Conservation (phyloP, 257 asterid genomes). For the Henckelia pumila region DNA sequence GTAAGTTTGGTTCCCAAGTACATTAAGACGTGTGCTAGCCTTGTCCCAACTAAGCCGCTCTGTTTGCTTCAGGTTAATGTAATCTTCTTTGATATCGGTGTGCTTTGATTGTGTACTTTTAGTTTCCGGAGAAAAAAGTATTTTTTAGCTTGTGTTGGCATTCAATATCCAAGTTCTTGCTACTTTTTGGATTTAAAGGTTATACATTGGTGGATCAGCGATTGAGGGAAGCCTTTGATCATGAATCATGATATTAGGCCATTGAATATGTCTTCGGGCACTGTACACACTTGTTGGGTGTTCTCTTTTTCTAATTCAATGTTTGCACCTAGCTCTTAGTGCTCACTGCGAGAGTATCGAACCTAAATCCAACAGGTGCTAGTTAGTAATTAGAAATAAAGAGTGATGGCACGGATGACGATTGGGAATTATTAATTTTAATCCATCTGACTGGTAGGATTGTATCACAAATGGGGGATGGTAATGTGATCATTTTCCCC, state of each 20-base stretch:
- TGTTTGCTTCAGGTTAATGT: background rate
- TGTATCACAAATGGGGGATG: too few species aligned
- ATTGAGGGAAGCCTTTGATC: background rate
- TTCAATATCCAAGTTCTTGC: background rate
- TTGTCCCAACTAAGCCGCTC: background rate
- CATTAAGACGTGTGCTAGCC: too few species aligned
- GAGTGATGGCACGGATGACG: too few species aligned
- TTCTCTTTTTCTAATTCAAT: slow-evolving; percentile 2
- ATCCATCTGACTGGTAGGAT: too few species aligned
- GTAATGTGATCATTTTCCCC: too few species aligned
- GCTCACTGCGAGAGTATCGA: background rate
- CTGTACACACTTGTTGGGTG: background rate
- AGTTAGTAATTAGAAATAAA: too few species aligned
- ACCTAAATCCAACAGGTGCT: background rate
- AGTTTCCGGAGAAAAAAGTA: background rate
- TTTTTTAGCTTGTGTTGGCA: background rate
- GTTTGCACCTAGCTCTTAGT: slow-evolving; percentile 9
- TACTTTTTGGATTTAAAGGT: too few species aligned
- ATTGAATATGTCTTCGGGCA: too few species aligned
- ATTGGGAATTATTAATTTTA: too few species aligned
- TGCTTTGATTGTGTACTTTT: background rate
- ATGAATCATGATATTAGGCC: background rate
- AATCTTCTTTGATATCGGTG: background rate
- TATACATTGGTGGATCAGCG: background rate
- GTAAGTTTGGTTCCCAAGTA: background rate